A percentile compares a stretch with the other conserved stretches of the same genome.
These are phyloP conservation scores for Serendipita sp. DNA, from an alignment of 768 basidiomycete species.

Conservation along the genomic window DNA sequence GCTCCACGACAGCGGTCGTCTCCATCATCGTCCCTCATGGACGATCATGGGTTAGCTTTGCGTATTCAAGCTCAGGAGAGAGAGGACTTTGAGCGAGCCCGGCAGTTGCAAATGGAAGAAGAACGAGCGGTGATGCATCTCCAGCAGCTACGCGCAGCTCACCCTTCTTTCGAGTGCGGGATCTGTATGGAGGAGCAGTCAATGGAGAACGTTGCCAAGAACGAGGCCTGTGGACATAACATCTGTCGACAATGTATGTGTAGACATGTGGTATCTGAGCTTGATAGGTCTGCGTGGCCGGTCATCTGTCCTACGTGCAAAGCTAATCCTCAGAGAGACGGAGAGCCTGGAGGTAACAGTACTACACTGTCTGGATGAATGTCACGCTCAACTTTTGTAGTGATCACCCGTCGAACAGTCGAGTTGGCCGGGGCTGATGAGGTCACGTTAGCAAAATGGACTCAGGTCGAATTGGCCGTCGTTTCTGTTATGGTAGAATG, in stretches of 20 bases:
- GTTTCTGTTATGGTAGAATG: not conserved
- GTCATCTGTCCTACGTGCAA: conserved; percentile 46
- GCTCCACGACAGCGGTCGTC: not conserved
- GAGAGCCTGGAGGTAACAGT: conserved; percentile 21
- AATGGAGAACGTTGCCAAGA: conserved; percentile 27
- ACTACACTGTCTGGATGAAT: not conserved
- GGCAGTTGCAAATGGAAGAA: conserved; percentile 7
- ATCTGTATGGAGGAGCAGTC: conserved; percentile 40
- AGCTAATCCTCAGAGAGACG: conserved; percentile 15
- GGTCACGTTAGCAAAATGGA: not conserved
- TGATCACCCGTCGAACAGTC: not conserved
- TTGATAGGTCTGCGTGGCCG: conserved; percentile 40
- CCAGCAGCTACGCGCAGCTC: not conserved
- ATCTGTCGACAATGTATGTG: conserved; percentile 42
- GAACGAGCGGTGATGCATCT: not conserved
- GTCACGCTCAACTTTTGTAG: not conserved
- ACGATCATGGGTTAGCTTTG: not conserved
- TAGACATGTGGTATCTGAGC: conserved; percentile 27
- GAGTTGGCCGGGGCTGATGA: not conserved
- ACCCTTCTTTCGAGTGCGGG: conserved; percentile 31
- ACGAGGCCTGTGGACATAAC: conserved; percentile 33
- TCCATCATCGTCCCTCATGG: not conserved
- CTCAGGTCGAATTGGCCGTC: not conserved
- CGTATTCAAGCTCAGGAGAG: not conserved
- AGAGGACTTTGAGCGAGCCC: conserved; percentile 5